Percentiles rank a stretch among this genome's conserved stretches.
Conservation (phyloP, 306 rosid genomes). For the Acmispon strigosus region DNA sequence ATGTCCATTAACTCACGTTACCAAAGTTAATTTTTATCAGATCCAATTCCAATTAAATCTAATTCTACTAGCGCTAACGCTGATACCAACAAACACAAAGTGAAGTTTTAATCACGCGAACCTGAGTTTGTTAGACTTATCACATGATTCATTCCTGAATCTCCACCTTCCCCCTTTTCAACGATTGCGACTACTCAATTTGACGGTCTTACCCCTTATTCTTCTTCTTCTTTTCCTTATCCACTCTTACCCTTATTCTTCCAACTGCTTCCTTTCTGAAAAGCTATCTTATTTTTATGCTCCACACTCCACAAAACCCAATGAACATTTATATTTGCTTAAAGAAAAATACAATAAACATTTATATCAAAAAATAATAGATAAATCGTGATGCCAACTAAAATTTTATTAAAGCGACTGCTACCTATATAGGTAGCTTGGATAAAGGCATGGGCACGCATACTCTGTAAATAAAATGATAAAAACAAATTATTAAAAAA, state of each 20-base stretch:
- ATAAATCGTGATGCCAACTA: background rate
- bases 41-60: too few species aligned
- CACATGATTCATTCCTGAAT: slow-evolving; percentile 69
- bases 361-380: background rate
- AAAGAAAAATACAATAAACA: too few species aligned
- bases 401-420: background rate
- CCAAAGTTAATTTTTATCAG: too few species aligned
- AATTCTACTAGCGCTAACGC: too few species aligned
- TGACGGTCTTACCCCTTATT: background rate
- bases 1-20: too few species aligned
- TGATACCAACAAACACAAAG: too few species aligned
- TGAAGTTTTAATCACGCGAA: slow-evolving; percentile 46
- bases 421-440: background rate
- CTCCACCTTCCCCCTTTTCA: slow-evolving; percentile 46
- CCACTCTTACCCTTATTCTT: background rate
- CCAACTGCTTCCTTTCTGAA: background rate
- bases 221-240: background rate
- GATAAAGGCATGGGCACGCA: slow-evolving; percentile 8
- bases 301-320: background rate
- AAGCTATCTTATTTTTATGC: too few species aligned
- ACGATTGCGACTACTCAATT: slow-evolving; percentile 31
- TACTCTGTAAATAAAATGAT: background rate
- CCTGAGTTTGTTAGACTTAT: slow-evolving; percentile 39
- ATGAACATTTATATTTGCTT: too few species aligned
- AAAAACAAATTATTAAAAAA: background rate